These are phyloP conservation scores for Pichia sp. DNA, from an alignment of 1,139 yeast species.

Conservation along the genomic window DNA sequence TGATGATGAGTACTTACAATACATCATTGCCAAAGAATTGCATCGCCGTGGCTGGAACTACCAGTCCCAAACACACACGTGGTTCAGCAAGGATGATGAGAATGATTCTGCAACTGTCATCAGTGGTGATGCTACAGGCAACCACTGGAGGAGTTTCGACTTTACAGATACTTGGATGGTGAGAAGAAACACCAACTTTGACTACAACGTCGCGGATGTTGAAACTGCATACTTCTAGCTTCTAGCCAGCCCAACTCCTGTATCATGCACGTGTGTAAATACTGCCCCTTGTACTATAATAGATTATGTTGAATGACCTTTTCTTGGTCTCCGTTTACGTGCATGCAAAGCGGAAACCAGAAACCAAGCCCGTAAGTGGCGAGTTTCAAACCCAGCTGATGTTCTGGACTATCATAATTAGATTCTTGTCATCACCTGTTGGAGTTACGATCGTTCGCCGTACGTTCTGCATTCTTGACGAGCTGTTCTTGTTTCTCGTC, in stretches of 20 bases:
- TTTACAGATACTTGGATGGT: conserved; percentile 86
- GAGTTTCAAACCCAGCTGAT: too few species aligned
- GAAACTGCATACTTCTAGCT: conserved; percentile 6
- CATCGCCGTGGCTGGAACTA: conserved; percentile 82
- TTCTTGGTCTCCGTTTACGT: too few species aligned
- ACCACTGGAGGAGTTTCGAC: conserved; percentile 73
- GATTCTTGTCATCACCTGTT: too few species aligned
- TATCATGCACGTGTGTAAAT: not conserved
- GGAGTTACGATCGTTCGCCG: too few species aligned
- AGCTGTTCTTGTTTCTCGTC: too few species aligned
- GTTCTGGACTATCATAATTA: too few species aligned
- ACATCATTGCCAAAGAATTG: conserved; percentile 79
- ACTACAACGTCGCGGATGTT: conserved; percentile 34
- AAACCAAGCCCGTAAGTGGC: too few species aligned
- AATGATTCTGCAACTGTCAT: conserved; percentile 14
- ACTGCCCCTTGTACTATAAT: too few species aligned
- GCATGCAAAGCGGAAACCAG: too few species aligned
- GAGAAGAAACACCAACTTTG: conserved; percentile 66
- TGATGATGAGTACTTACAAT: conserved; percentile 53
- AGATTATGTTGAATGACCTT: too few species aligned
- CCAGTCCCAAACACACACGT: conserved; percentile 67
- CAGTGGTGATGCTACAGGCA: not conserved
- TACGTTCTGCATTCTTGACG: too few species aligned
- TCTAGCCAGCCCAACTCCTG: too few species aligned
- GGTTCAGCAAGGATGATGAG: conserved; percentile 62